A percentile compares a stretch with the other conserved stretches of the same genome.
Evolutionary conservation across 73 alveolate species (phyloP).

Genomic region (Effrenium voratum): DNA sequence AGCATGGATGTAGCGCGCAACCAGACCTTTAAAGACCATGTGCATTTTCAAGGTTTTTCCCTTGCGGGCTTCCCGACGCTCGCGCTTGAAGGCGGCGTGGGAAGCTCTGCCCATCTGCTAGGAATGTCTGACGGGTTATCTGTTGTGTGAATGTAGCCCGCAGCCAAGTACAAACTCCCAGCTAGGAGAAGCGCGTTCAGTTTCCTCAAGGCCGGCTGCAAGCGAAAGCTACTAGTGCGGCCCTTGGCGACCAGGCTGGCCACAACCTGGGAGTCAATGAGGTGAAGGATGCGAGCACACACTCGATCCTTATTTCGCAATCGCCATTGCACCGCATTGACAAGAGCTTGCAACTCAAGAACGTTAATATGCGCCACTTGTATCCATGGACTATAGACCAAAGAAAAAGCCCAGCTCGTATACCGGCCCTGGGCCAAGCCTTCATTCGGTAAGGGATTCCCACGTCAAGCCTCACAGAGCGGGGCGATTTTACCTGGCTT

Average conservation of each 20-base stretch:
- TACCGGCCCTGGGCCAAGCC: conserved; percentile 20
- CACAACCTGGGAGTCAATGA: background rate
- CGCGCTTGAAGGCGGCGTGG: background rate
- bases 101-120: background rate
- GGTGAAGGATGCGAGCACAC: background rate
- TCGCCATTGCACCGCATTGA: background rate
- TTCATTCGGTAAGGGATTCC: background rate
- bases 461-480: background rate
- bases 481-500: background rate
- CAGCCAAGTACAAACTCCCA: background rate
- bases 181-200: background rate
- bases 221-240: background rate
- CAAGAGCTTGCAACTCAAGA: background rate
- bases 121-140: conserved; percentile 16
- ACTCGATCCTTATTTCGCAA: background rate
- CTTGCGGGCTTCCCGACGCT: background rate
- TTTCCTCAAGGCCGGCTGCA: background rate
- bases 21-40: background rate
- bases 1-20: background rate
- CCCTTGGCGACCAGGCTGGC: background rate
- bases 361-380: background rate
- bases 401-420: background rate
- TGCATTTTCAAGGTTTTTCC: background rate
- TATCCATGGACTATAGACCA: conserved; percentile 14
- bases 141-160: background rate